phyloP scores from a whole-genome alignment of 805 yeast genomes.

The Ogataea chonburiensis region DNA sequence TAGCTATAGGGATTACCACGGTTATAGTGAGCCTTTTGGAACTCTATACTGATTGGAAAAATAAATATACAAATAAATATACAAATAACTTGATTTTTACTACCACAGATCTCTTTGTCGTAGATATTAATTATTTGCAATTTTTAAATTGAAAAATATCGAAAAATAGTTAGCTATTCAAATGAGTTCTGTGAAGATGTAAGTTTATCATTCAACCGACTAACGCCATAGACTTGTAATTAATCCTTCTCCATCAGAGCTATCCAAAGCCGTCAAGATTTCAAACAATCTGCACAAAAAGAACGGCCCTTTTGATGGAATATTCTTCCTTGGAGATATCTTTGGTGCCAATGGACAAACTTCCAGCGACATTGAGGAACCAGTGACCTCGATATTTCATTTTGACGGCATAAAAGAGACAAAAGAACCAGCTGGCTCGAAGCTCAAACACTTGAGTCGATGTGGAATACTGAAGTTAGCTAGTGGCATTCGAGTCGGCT shows the following conservation, averaged over 20 bases:
- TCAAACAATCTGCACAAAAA: slow-evolving; percentile 50
- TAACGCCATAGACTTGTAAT: slow-evolving; percentile 36
- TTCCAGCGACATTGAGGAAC: slow-evolving; percentile 12
- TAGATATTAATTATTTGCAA: neutral
- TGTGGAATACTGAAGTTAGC: slow-evolving; percentile 40
- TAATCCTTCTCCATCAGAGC: slow-evolving; percentile 41
- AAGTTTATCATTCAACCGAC: neutral
- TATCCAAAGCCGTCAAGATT: slow-evolving; percentile 44
- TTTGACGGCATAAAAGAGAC: slow-evolving; percentile 22
- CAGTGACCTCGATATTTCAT: slow-evolving; percentile 29
- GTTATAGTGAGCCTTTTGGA: slow-evolving; percentile 36
- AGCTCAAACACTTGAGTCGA: slow-evolving; percentile 35
- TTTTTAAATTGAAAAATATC: slow-evolving; percentile 3
- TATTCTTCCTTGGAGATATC: slow-evolving; percentile 52
- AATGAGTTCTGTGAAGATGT: slow-evolving; percentile 10
- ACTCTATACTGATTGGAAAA: slow-evolving; percentile 30
- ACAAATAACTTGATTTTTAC: neutral
- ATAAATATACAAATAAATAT: neutral
- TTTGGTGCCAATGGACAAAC: slow-evolving; percentile 13
- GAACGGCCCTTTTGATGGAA: slow-evolving; percentile 66
- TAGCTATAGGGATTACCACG: slow-evolving; percentile 23
- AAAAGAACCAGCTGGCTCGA: slow-evolving; percentile 16
- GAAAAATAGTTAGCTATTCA: no score
- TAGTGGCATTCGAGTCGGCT: slow-evolving; percentile 49
- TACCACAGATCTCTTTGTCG: slow-evolving; percentile 1